These are phyloP conservation scores for Penicillium sp. DNA, from an alignment of 2,329 filamentous ascomycete species.

Conservation along the genomic window DNA sequence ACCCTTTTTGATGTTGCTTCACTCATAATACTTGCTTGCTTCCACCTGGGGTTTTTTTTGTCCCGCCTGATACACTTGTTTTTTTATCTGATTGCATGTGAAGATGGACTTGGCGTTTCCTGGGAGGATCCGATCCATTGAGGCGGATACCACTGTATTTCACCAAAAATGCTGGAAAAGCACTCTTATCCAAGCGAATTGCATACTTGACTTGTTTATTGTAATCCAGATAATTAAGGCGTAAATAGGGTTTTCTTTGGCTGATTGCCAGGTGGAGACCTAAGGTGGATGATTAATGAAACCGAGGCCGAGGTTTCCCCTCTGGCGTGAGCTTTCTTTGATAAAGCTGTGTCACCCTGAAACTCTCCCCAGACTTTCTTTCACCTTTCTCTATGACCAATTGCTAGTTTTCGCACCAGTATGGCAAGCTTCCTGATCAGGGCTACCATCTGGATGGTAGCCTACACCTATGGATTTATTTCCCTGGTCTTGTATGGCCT, in stretches of 20 bases:
- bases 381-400: neutral
- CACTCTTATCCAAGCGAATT: neutral
- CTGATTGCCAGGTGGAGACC: neutral
- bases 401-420: neutral
- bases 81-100: constrained; percentile 17
- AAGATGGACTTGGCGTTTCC: constrained; percentile 16
- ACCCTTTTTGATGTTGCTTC: constrained; percentile 12
- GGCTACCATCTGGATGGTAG: constrained; percentile 16
- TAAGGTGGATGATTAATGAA: neutral
- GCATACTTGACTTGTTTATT: neutral
- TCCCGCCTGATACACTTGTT: constrained; percentile 4
- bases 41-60: neutral
- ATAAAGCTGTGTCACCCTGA: neutral
- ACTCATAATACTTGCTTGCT: constrained; percentile 1
- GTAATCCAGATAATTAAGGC: neutral
- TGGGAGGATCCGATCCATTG: neutral
- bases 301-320: neutral
- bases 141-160: neutral
- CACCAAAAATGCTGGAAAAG: neutral
- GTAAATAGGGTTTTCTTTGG: neutral
- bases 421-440: constrained; percentile 9
- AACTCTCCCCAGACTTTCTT: neutral
- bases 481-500: constrained; percentile 34
- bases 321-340: neutral
- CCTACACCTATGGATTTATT: constrained; percentile 38